Base-by-base conservation (phyloP, 148 eudicot species). In the Rhododendron henanense region DNA sequence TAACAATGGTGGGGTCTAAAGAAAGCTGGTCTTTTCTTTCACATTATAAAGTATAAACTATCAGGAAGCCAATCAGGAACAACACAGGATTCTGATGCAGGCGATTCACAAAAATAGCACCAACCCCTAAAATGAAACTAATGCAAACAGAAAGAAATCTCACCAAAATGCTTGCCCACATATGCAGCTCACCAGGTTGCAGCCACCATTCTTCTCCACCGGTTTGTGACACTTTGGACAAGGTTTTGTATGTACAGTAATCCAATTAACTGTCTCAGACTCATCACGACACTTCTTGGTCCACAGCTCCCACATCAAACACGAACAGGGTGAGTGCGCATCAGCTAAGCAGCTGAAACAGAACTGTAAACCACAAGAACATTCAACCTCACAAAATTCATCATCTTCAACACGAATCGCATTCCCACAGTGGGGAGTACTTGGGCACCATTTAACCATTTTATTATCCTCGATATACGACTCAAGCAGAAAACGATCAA, bases 261-360 rank as follows among this genome's bases (percentile, higher is more conserved):
- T 93, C 98, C 98, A 94, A 65, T 91, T 93, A 37, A 92, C 89
- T 18, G 93, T 92, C 85, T 90, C 91, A 1, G 98, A 93, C 87
- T 93, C 94, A 81, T 92, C 92, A 35, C 85, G 92, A 55, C 94
- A 93, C 91, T 93, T 94, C 86, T 94, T 92, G 44, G 63, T 86
- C 98, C 98, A 94, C 45, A 91, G 83, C 84, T 90, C 90, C 98
- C 98, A 94, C 94, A 94, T 94, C 61, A 87, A 83, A 89, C 98
- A 94, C 15, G 98, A 94, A 87, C 98, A 94, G 78, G 98, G 98
- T 35, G 98, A 94, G 89, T 94, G 98, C 5, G 94, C 91, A 87
- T 92, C 94, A n/a, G 87, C 90, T 25, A 86, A 86, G 79, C 96
- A 94, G 84, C 91, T 91, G 85, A 94, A 94, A 90, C 98, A 94